These are phyloP conservation scores for Saturnispora mendoncae DNA, from an alignment of 805 yeast genomes.

Conservation along the genomic window DNA sequence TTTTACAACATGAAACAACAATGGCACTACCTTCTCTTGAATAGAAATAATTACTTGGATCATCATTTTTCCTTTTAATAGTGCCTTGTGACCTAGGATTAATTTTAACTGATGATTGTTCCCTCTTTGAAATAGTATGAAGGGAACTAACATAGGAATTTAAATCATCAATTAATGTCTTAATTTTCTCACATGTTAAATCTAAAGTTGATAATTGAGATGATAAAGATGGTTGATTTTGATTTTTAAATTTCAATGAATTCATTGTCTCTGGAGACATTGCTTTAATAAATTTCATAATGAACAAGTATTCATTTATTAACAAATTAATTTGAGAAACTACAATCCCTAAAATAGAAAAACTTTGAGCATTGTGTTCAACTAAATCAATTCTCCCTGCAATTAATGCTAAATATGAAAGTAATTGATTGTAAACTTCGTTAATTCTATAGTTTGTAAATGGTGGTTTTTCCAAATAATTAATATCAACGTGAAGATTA, in stretches of 20 bases:
- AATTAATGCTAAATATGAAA: conserved; percentile 54
- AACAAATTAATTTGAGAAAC: conserved; percentile 61
- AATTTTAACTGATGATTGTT: conserved; percentile 14
- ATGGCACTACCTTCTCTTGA: conserved; percentile 55
- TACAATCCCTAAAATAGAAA: conserved; percentile 55
- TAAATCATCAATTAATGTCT: conserved; percentile 53
- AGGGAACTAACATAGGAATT: conserved; percentile 56
- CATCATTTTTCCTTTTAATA: neutral
- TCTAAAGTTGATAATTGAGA: conserved; percentile 44
- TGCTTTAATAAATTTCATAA: conserved; percentile 18
- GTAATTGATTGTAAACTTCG: conserved; percentile 53
- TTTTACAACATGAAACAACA: conserved; percentile 29
- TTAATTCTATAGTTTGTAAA: conserved; percentile 51
- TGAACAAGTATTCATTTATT: conserved; percentile 44
- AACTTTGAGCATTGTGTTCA: conserved; percentile 63
- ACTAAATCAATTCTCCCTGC: conserved; percentile 72
- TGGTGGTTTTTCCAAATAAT: conserved; percentile 47
- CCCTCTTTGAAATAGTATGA: conserved; percentile 31
- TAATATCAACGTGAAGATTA: conserved; percentile 26
- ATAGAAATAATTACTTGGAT: conserved; percentile 34
- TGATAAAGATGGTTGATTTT: conserved; percentile 3
- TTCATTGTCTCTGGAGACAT: conserved; percentile 14
- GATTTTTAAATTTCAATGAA: conserved; percentile 29
- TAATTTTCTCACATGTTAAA: conserved; percentile 29
- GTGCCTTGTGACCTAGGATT: conserved; percentile 6